Evolutionary conservation across 2,329 filamentous ascomycete genomes (phyloP).

Genomic region (Fusarium robinianum): DNA sequence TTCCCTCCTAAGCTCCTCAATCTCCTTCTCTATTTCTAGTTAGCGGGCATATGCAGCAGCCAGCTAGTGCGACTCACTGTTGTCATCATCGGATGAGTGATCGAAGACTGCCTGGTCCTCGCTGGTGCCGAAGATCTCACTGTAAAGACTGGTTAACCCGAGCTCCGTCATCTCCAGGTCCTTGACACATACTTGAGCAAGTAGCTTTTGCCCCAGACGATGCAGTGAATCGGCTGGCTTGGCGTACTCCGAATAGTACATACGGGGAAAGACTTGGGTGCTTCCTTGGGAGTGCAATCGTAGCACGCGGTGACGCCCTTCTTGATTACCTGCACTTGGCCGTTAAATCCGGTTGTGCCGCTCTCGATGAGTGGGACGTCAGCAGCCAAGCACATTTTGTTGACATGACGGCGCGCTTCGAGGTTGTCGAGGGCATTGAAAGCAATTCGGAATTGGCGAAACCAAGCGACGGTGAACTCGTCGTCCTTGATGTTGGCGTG

Average conservation of each 20-base stretch:
- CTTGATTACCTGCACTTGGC: slow-evolving; percentile 95
- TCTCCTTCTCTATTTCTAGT: slow-evolving; percentile 65
- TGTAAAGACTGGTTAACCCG: slow-evolving; percentile 15
- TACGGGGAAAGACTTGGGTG: slow-evolving; percentile 90
- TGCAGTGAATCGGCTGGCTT: slow-evolving; percentile 96
- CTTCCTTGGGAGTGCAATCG: slow-evolving; percentile 88
- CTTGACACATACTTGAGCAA: slow-evolving; percentile 67
- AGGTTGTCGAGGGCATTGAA: slow-evolving; percentile 98
- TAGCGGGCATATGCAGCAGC: slow-evolving; percentile 3
- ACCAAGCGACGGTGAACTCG: slow-evolving; percentile 88
- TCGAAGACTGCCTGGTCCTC: slow-evolving; percentile 86
- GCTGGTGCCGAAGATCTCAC: slow-evolving; percentile 87
- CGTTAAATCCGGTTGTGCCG: slow-evolving; percentile 96
- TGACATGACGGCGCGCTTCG: slow-evolving; percentile 91
- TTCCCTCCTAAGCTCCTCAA: slow-evolving; percentile 84
- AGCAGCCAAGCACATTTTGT: slow-evolving; percentile 94
- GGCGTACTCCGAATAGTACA: slow-evolving; percentile 97
- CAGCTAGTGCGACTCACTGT: slow-evolving; percentile 55
- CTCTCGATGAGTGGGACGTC: slow-evolving; percentile 92
- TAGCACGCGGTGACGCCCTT: slow-evolving; percentile 94
- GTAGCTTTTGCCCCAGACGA: slow-evolving; percentile 98
- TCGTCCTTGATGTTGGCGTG: slow-evolving; percentile 94
- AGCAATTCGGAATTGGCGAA: slow-evolving; percentile 78
- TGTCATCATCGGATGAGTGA: slow-evolving; percentile 78
- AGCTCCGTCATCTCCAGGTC: slow-evolving; percentile 1